Evolutionary conservation across 306 rosid species (phyloP), one percentile per base, ranked within the genome.

Genomic region (Hippophae tibetana): DNA sequence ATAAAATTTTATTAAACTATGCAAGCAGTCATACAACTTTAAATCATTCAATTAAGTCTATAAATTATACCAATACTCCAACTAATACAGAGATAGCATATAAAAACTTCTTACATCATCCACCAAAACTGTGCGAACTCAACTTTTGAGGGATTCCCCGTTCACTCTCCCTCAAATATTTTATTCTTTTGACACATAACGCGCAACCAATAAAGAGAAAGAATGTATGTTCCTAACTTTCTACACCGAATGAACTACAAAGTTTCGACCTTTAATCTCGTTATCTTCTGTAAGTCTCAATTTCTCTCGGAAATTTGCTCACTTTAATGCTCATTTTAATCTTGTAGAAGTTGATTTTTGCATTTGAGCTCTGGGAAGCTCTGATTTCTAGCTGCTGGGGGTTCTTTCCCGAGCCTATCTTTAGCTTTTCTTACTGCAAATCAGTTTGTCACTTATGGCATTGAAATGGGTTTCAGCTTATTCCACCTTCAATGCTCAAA

Each of bases 391-490:
- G 42, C 71, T 58, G 45, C 61, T 65, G 70, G 63, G 69, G 13
- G 66, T 63, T 45, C 61, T 61, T 69, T 47, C 53, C 41, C 65
- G 65, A 54, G 14, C 52, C 9, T 18, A 43, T 27, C 27, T 48
- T 11, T 48, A 27, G 53, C 52, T 47, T 50, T 43, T 50, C 69
- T 57, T 9, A 43, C 25, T 52, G 50, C 7, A 12, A 54, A 45
- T 46, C 57, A 44, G 26, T 45, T 40, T 58, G 13, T 18, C 23
- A 18, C 13, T 70, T 58, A 74, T 82, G 89, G 84, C 41, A 45
- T 65, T 14, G 58, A 69, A 66, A 53, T 51, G 74, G 77, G 71
- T 62, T 76, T 76, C 60, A 3, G 48, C 18, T 18, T 12, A 52
- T 61, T 73, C 13, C 61, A 44, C 64, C 9, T 63, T 26, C 52